phyloP scores from a whole-genome alignment of 116 monocot genomes.

The Papilionanthe hybrid region DNA sequence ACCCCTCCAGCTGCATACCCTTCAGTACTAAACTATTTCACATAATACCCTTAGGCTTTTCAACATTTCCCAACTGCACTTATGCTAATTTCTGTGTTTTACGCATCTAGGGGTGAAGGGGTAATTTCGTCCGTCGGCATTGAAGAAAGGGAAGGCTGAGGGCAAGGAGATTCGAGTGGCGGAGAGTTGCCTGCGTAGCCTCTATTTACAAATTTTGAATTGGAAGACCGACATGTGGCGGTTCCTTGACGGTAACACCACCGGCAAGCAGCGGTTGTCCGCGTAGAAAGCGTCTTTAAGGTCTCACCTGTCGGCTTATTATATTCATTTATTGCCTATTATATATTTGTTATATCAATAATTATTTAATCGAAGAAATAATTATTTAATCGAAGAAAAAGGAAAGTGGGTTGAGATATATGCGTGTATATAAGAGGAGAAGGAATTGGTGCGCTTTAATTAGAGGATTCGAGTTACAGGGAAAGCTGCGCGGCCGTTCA shows the following conservation, averaged over 20 bases:
- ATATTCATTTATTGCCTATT: conserved; percentile 2
- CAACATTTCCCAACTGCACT: neutral
- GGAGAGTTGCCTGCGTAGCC: conserved; percentile 11
- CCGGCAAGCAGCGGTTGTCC: neutral
- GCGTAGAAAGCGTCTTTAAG: neutral
- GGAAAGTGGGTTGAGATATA: neutral
- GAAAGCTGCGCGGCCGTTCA: conserved; percentile 5
- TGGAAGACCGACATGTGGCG: conserved; percentile 1
- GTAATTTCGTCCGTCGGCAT: conserved; percentile 1
- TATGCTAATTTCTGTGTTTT: no score
- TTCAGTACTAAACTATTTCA: neutral
- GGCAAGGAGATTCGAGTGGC: conserved; percentile 11
- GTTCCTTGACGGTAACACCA: neutral
- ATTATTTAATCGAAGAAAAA: neutral
- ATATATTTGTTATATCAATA: neutral
- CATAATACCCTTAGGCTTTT: neutral
- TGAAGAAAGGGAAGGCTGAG: neutral
- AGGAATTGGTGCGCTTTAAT: conserved; percentile 13
- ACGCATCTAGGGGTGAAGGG: neutral
- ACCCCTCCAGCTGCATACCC: neutral
- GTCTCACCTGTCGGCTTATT: conserved; percentile 12
- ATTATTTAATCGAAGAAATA: neutral
- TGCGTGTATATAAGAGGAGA: conserved; percentile 8
- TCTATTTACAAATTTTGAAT: conserved; percentile 6
- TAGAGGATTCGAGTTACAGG: neutral